Evolutionary conservation across 257 asterid species (phyloP).

Genomic region (Fraxinus cuspidata): DNA sequence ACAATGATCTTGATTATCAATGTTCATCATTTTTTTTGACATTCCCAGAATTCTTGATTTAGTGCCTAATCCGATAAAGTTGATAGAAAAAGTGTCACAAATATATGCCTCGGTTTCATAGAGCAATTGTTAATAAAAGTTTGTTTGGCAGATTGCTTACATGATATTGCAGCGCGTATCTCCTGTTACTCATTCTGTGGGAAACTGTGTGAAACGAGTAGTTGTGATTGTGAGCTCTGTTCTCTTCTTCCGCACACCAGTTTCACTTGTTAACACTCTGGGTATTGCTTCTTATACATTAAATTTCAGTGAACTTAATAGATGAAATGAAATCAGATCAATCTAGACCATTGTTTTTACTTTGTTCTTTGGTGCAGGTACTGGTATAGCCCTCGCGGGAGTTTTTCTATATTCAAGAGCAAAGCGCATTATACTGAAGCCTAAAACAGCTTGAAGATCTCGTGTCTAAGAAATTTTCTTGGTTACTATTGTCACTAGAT

Average conservation of each 20-base stretch:
- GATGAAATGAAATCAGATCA: not conserved
- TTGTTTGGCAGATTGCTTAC: constrained; percentile 72
- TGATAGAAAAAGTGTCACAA: no score
- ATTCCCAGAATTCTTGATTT: not conserved
- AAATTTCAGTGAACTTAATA: not conserved
- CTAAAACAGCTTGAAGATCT: constrained; percentile 51
- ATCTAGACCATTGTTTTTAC: not conserved
- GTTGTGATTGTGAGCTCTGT: constrained; percentile 90
- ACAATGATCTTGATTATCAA: not conserved
- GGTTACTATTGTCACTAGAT: constrained; percentile 32
- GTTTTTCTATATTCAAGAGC: constrained; percentile 90
- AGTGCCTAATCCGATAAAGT: not conserved
- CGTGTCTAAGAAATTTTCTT: constrained; percentile 31
- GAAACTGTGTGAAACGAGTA: constrained; percentile 90
- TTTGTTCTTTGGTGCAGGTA: constrained; percentile 47
- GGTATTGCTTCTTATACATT: constrained; percentile 45
- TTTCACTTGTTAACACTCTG: constrained; percentile 61
- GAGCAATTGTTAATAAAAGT: constrained; percentile 21
- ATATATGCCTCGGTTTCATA: not conserved
- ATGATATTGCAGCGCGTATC: constrained; percentile 93
- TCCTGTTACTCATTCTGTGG: constrained; percentile 94
- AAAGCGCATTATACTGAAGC: constrained; percentile 67
- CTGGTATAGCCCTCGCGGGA: constrained; percentile 88
- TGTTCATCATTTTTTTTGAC: not conserved
- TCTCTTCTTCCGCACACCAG: constrained; percentile 86